Percentiles rank a stretch among this genome's conserved stretches.
These are phyloP conservation scores for Verbascum thapsus DNA, from an alignment of 257 asterid species.

Conservation along the genomic window DNA sequence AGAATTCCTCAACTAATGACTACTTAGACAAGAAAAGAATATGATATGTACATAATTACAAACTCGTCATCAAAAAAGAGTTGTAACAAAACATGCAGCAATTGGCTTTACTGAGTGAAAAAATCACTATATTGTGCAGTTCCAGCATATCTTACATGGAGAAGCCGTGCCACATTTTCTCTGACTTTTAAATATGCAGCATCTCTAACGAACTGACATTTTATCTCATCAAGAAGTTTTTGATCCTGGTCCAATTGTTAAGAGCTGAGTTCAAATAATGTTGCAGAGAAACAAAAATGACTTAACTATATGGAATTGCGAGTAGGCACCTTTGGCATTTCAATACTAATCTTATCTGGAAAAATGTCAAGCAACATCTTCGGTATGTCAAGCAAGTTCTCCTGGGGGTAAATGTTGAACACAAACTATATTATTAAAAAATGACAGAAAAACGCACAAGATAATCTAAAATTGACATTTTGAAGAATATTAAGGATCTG, in stretches of 20 bases:
- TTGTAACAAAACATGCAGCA: background rate
- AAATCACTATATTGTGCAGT: background rate
- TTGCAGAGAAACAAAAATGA: background rate
- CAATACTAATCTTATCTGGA: conserved; percentile 10
- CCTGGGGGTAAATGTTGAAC: conserved; percentile 5
- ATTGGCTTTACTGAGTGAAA: no score
- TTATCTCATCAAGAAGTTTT: conserved; percentile 4
- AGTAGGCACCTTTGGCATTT: conserved; percentile 26
- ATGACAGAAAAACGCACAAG: no score
- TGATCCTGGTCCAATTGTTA: conserved; percentile 20
- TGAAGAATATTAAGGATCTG: background rate
- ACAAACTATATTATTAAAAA: no score
- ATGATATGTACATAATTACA: background rate
- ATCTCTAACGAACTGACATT: conserved; percentile 6
- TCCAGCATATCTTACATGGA: conserved; percentile 5
- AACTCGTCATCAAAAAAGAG: background rate
- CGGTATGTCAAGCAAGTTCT: background rate
- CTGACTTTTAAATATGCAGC: background rate
- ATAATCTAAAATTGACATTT: background rate
- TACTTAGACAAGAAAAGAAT: background rate
- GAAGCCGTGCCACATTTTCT: conserved; percentile 13
- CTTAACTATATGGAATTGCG: background rate
- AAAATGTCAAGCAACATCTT: background rate
- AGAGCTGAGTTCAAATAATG: conserved; percentile 3
- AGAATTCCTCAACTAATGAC: background rate